phyloP scores from a whole-genome alignment of 352 stramenopile genomes.

The Ochromonadaceae sp. region DNA sequence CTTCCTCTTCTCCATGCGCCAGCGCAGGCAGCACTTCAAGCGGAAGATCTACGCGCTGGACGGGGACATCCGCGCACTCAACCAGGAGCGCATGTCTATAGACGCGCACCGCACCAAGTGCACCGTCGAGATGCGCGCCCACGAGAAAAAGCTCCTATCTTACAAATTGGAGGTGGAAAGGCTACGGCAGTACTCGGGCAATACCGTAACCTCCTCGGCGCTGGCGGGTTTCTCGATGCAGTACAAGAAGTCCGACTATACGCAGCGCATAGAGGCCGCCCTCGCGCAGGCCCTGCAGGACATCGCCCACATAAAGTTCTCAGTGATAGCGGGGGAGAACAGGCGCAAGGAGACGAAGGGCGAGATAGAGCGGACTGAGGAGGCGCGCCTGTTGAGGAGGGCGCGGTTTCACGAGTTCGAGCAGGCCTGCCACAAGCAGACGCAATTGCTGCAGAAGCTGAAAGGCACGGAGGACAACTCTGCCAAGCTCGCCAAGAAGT shows the following conservation, averaged over 20 bases:
- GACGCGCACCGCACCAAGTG: not conserved
- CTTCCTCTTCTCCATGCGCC: not conserved
- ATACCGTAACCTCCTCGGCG: not conserved
- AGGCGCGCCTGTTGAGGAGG: not conserved
- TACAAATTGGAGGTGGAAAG: slow-evolving; percentile 8
- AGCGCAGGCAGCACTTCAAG: not conserved
- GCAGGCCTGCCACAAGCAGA: not conserved
- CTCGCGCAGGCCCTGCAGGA: not conserved
- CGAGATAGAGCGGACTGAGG: not conserved
- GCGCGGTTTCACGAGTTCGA: slow-evolving; percentile 4
- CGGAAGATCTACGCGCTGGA: not conserved
- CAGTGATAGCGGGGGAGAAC: slow-evolving; percentile 5
- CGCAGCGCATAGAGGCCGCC: not conserved
- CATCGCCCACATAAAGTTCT: not conserved
- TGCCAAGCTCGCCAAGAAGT: not conserved
- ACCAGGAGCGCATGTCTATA: not conserved
- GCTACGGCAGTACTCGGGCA: not conserved
- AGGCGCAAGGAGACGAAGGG: not conserved
- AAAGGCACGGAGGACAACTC: not conserved
- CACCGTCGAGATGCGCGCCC: not conserved
- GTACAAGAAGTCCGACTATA: not conserved
- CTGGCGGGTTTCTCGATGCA: not conserved
- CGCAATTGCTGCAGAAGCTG: not conserved
- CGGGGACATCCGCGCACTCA: not conserved
- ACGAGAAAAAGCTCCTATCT: not conserved